Evolutionary conservation across 768 basidiomycete genomes (phyloP), one percentile per base, ranked within the genome.

Genomic region (Floccularia luteovirens): DNA sequence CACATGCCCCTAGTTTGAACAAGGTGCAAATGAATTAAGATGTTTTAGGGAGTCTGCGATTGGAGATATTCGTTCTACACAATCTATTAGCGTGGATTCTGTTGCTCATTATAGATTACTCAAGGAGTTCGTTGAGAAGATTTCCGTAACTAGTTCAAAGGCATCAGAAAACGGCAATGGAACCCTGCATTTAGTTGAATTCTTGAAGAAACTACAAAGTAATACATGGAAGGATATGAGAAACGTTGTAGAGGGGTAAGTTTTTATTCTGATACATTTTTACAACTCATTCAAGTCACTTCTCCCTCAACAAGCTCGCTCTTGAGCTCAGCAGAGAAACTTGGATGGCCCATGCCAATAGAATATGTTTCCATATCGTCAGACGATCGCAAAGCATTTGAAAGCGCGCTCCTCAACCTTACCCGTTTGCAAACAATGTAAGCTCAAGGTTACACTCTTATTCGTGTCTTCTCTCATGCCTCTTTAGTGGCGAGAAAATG

Each of bases 321-420:
- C 17, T 60, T 79, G 16, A 58, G 64, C 20, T 71, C 76, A 11
- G 71, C 86, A 1, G 91, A 93, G 57, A 69, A 66, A 33, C 58
- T 98, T 19, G 72, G 78, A n/a, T 98, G 94, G 94, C 94, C 94
- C 2, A 68, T 70, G 48, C 66, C 74, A 13, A 72, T 91, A 0
- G 73, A 89, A 48, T 90, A 87, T 51, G 54, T 64, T 16, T 45
- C 70, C 0, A 67, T 72, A 5, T 51, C 69, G 3, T 48, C 61
- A 10, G 69, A 75, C 19, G 68, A 79, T 36, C 69, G 82, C 38
- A 64, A 64, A 34, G 61, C 62, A 2, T 96, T 99, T 53, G 88
- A 93, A 55, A 58, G 58, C 12, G 76, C 86, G 0, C 96, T 94
- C 57, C 56, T 66, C n/a, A 78, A 90, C 52, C 57, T 96, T 17